These are phyloP conservation scores for Arthromyces matolae DNA, from an alignment of 768 basidiomycete genomes.

Conservation along the genomic window DNA sequence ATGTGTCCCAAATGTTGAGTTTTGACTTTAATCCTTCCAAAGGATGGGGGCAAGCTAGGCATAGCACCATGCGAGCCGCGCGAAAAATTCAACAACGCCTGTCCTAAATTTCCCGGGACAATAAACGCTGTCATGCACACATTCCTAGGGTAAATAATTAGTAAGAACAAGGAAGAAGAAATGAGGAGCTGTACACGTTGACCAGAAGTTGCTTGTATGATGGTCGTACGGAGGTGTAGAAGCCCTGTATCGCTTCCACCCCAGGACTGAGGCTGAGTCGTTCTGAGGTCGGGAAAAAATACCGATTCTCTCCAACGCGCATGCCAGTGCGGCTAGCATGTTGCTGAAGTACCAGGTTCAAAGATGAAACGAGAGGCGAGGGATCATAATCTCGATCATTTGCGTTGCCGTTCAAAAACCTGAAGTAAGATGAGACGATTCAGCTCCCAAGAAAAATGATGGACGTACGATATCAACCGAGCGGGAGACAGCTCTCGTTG, in stretches of 20 bases:
- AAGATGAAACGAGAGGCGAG: constrained; percentile 48
- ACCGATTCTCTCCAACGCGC: constrained; percentile 51
- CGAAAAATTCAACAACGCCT: constrained; percentile 50
- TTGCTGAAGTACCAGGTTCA: constrained; percentile 56
- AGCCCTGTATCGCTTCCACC: constrained; percentile 41
- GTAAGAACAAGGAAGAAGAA: neutral
- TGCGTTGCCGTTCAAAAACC: constrained; percentile 48
- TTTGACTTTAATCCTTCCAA: constrained; percentile 56
- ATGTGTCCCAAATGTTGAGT: constrained; percentile 55
- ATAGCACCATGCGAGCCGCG: constrained; percentile 38
- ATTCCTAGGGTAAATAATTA: constrained; percentile 30
- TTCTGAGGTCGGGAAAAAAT: constrained; percentile 45
- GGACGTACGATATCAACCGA: constrained; percentile 31
- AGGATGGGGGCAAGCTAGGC: constrained; percentile 42
- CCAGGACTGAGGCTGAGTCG: constrained; percentile 28
- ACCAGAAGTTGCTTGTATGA: constrained; percentile 48
- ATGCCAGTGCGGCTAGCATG: constrained; percentile 43
- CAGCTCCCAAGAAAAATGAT: neutral
- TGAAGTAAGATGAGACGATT: constrained; percentile 21
- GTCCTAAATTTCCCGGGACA: constrained; percentile 57
- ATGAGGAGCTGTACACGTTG: constrained; percentile 39
- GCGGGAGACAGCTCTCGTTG: constrained; percentile 35
- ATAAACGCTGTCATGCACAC: constrained; percentile 57
- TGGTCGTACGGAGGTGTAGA: constrained; percentile 47
- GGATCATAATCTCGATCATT: constrained; percentile 44